Conservation (phyloP, 2,329 filamentous ascomycete species). For the Claviceps quebecensis region DNA sequence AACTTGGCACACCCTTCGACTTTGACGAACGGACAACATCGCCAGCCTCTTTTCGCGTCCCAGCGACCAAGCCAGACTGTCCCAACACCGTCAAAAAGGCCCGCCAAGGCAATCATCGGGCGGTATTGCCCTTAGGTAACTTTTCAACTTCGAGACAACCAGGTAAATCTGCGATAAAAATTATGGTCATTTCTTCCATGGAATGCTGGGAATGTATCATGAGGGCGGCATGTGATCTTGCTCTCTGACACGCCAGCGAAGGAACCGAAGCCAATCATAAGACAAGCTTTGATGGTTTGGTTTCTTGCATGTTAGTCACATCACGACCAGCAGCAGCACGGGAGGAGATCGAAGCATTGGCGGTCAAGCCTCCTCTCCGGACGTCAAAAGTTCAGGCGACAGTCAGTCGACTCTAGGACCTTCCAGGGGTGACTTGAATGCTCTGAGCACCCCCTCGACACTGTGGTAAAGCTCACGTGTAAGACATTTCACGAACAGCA, state of each 20-base stretch:
- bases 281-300: too few species aligned
- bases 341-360: slow-evolving; percentile 33
- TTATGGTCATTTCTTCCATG: slow-evolving; percentile 92
- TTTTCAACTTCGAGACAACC: slow-evolving; percentile 98
- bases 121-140: slow-evolving; percentile 94
- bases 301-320: neutral
- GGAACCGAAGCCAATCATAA: too few species aligned
- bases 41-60: slow-evolving; percentile 15
- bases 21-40: neutral
- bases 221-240: too few species aligned
- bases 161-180: slow-evolving; percentile 99
- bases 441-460: neutral
- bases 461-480: neutral
- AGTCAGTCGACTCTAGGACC: too few species aligned
- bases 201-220: too few species aligned
- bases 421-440: too few species aligned
- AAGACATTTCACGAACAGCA: neutral
- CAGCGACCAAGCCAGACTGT: slow-evolving; percentile 21
- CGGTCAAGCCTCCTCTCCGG: slow-evolving; percentile 80
- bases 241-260: too few species aligned
- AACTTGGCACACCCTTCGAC: too few species aligned
- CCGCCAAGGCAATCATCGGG: slow-evolving; percentile 99
- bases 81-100: slow-evolving; percentile 60
- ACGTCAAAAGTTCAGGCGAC: slow-evolving; percentile 34
- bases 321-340: neutral